Percentiles rank a stretch among this genome's conserved stretches.
phyloP scores from a whole-genome alignment of 2,329 filamentous ascomycete species.

The Xylariaceae sp. region DNA sequence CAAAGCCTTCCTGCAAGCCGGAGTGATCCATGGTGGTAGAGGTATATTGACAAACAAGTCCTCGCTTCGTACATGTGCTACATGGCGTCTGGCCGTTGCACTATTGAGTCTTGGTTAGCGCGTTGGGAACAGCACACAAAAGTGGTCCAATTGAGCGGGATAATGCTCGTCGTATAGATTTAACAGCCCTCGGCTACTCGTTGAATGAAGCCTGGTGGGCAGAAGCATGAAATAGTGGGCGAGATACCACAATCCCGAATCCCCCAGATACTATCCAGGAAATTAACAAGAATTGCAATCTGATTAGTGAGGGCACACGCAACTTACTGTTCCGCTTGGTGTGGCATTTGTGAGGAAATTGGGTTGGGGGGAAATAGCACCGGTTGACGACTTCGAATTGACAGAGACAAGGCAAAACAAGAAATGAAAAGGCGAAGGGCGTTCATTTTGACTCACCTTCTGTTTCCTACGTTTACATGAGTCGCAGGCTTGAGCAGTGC shows the following conservation, averaged over 20 bases:
- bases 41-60: constrained; percentile 43
- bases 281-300: neutral
- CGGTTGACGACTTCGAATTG: neutral
- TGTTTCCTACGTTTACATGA: constrained; percentile 64
- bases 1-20: constrained; percentile 32
- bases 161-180: neutral
- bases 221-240: neutral
- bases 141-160: constrained; percentile 2
- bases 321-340: constrained; percentile 16
- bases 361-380: neutral
- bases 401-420: neutral
- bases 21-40: constrained; percentile 31
- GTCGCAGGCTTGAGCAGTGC: constrained; percentile 61
- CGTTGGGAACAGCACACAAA: constrained; percentile 16
- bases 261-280: neutral
- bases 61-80: constrained; percentile 54
- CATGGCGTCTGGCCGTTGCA: constrained; percentile 58
- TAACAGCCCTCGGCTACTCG: neutral
- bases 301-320: constrained; percentile 5
- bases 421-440: neutral
- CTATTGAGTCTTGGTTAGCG: constrained; percentile 36
- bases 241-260: neutral
- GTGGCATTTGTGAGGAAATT: constrained; percentile 8
- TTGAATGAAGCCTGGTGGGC: neutral
- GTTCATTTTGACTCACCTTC: constrained; percentile 48